Evolutionary conservation across 1,139 yeast genomes (phyloP), one percentile per base, ranked within the genome.

Genomic region (Nakaseomyces kungkrabaensis): DNA sequence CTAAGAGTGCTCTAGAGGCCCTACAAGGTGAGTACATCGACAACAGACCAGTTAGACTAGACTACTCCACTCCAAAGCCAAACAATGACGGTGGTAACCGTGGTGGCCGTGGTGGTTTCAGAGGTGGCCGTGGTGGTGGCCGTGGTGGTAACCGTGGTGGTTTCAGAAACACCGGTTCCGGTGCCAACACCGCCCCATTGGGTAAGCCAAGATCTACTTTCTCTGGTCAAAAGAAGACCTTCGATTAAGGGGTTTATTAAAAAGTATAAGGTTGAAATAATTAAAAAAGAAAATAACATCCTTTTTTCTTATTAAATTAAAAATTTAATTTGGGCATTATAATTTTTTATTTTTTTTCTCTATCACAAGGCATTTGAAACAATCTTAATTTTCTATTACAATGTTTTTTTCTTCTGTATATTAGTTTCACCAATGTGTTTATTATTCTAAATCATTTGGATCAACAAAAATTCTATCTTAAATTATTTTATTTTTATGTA

Each of bases 1-100:
- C 98, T 59, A 81, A 85, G 73, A 79, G 82, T 56, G 97, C 97
- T 52, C 74, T 86, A 59, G 90, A 85, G 58, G 90, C 85, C 52
- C 73, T 90, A 71, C 86, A 87, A 69, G 97, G 97, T 68, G 84
- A 82, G 70, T 79, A 82, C 74, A 77, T 92, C 62, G 90, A 82
- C 60, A 96, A 95, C 61, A 85, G 98, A 76, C 81, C 96, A 56
- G 85, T 94, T 63, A 87, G 98, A 78, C 78, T 92, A 60, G 98
- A 92, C 73, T 92, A 69, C 78, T 86, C 97, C 48, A 80, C 96
- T 55, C 97, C 98, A 69, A 86, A 86, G 73, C 74, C 72, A 54
- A 65, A 65, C 59, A 62, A 66, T 51, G 65, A 60, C 51, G 67
- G 70, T 54, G 71, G 73, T 53, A 68, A 71, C 53, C 61, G 68